phyloP scores from a whole-genome alignment of 345 rosid species.

The Sapria himalayana region DNA sequence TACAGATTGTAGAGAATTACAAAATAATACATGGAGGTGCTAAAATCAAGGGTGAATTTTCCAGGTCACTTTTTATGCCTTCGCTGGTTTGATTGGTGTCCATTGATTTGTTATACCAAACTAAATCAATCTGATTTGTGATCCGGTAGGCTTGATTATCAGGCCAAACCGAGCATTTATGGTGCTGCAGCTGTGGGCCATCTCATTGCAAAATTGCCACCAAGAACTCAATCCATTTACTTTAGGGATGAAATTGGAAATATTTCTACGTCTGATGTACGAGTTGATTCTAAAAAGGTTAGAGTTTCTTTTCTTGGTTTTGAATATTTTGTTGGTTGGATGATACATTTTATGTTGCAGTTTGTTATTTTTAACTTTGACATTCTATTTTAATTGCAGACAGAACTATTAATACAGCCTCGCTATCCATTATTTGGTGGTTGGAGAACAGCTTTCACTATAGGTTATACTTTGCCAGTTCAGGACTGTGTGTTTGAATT shows the following conservation, averaged over 20 bases:
- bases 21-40: slow-evolving; percentile 59
- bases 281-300: slow-evolving; percentile 82
- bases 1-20: slow-evolving; percentile 79
- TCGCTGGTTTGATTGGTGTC: background rate
- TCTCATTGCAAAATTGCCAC: slow-evolving; percentile 72
- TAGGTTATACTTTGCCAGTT: slow-evolving; percentile 88
- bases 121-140: too few relatives aligned
- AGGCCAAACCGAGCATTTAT: slow-evolving; percentile 38
- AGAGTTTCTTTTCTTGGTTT: too few relatives aligned
- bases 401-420: slow-evolving; percentile 70
- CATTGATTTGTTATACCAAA: too few relatives aligned
- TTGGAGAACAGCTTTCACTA: slow-evolving; percentile 86
- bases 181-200: slow-evolving; percentile 61
- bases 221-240: slow-evolving; percentile 79
- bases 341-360: slow-evolving; percentile 1
- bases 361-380: slow-evolving; percentile 11
- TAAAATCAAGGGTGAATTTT: slow-evolving; percentile 78
- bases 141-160: slow-evolving; percentile 51
- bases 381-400: slow-evolving; percentile 30
- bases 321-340: slow-evolving; percentile 2
- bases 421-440: slow-evolving; percentile 95
- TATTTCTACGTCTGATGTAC: slow-evolving; percentile 79
- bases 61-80: slow-evolving; percentile 25
- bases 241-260: slow-evolving; percentile 94
- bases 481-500: slow-evolving; percentile 54